Percentiles rank a stretch among this genome's conserved stretches.
Conservation (phyloP, 148 eudicot species). For the Silene latifolia region DNA sequence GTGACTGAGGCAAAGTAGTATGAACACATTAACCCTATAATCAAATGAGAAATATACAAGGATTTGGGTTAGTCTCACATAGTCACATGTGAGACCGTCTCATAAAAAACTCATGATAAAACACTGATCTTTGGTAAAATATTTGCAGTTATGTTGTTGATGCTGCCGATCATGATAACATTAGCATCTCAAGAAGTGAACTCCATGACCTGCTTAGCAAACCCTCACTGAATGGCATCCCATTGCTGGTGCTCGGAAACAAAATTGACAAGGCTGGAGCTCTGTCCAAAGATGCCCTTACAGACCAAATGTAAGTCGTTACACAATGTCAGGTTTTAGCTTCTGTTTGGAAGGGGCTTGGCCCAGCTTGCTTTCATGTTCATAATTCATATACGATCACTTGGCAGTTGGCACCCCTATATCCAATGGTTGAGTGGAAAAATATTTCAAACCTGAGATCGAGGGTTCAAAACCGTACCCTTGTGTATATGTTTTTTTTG, state of each 20-base stretch:
- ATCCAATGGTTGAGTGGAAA: too few relatives aligned
- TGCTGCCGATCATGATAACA: conserved; percentile 91
- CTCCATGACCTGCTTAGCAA: conserved; percentile 91
- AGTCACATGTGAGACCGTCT: too few relatives aligned
- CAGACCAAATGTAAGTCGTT: conserved; percentile 76
- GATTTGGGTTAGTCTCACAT: background rate
- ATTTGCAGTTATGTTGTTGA: conserved; percentile 89
- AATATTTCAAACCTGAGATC: too few relatives aligned
- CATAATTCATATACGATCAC: too few relatives aligned
- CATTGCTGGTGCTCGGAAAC: conserved; percentile 92
- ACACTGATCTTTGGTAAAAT: background rate
- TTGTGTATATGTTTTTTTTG: too few relatives aligned
- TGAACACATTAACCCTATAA: background rate
- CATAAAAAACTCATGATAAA: background rate
- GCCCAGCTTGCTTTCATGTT: background rate
- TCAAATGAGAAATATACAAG: background rate
- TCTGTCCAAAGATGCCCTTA: conserved; percentile 69
- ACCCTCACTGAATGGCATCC: conserved; percentile 79
- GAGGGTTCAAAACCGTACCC: too few relatives aligned
- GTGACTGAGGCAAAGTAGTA: background rate
- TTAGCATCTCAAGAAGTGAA: conserved; percentile 81
- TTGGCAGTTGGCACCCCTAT: too few relatives aligned
- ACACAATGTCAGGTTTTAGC: background rate
- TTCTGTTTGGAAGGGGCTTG: too few relatives aligned
- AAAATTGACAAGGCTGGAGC: conserved; percentile 86